Evolutionary conservation across 2,329 filamentous ascomycete species (phyloP).

Genomic region (Botrytis elliptica): DNA sequence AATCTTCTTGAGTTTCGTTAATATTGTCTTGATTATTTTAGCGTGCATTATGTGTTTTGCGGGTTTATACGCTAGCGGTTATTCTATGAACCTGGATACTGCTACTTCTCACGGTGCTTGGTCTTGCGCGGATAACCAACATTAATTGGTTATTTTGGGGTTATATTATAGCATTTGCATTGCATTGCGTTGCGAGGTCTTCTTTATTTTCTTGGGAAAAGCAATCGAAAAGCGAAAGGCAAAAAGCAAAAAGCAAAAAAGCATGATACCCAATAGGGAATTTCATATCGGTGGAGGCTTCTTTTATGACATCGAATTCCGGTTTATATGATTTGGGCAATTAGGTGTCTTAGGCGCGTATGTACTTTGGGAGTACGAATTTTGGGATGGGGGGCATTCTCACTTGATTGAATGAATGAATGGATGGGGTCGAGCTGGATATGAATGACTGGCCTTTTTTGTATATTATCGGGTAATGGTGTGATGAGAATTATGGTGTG

Average conservation of each 20-base stretch:
- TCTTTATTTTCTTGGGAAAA: neutral
- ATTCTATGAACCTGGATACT: constrained; percentile 6
- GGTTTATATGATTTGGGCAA: neutral
- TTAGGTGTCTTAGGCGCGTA: neutral
- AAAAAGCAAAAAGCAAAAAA: neutral
- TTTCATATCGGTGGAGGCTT: neutral
- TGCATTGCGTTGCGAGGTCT: neutral
- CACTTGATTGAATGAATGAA: neutral
- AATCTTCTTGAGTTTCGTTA: constrained; percentile 20
- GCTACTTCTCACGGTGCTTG: constrained; percentile 1
- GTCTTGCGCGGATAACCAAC: constrained; percentile 19
- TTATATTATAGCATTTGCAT: neutral
- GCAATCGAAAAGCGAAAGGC: neutral
- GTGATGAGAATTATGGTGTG: neutral
- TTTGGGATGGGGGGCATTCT: neutral
- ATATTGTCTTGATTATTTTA: constrained; percentile 23
- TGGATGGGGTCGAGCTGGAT: neutral
- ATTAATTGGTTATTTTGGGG: neutral
- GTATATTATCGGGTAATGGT: constrained; percentile 4
- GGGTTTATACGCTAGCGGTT: constrained; percentile 26
- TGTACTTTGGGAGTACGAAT: neutral
- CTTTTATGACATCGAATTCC: neutral
- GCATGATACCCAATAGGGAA: neutral
- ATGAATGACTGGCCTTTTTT: neutral
- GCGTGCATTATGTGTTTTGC: constrained; percentile 24